These are phyloP conservation scores for Pseudocercospora crystallina DNA, from an alignment of 2,329 filamentous ascomycete species.

Conservation along the genomic window DNA sequence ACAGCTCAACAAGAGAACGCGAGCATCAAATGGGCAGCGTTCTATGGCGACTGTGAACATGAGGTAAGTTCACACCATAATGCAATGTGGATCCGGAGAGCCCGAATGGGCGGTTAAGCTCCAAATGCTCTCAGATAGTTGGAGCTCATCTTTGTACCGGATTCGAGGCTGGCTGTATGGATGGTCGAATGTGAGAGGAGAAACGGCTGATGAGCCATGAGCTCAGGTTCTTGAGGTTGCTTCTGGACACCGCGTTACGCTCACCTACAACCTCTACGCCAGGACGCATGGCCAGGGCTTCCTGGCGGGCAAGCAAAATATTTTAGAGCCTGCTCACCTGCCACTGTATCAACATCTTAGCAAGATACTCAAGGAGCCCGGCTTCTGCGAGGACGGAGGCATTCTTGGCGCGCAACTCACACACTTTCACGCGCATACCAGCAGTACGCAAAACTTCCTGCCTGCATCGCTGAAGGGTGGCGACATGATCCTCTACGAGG, in stretches of 20 bases:
- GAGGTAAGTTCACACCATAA: constrained; percentile 30
- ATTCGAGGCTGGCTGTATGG: too few relatives aligned
- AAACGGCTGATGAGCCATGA: too few relatives aligned
- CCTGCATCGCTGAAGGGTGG: constrained; percentile 27
- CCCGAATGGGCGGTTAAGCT: too few relatives aligned
- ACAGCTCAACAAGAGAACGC: neutral
- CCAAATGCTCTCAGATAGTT: too few relatives aligned
- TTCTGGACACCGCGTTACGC: constrained; percentile 53
- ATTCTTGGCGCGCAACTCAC: constrained; percentile 21
- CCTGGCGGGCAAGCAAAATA: constrained; percentile 22
- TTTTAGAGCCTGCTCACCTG: constrained; percentile 36
- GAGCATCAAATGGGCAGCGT: constrained; percentile 50
- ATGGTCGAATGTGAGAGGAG: too few relatives aligned
- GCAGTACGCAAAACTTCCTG: constrained; percentile 16
- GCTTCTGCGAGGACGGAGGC: constrained; percentile 30
- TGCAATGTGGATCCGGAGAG: too few relatives aligned
- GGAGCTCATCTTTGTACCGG: too few relatives aligned
- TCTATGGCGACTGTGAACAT: constrained; percentile 56
- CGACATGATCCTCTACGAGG: constrained; percentile 29
- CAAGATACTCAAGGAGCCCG: constrained; percentile 20
- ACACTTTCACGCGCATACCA: constrained; percentile 28
- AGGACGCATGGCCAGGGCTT: constrained; percentile 31
- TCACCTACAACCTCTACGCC: constrained; percentile 61
- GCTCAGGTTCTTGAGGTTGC: constrained; percentile 46
- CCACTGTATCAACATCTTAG: constrained; percentile 39